These are phyloP conservation scores for Schizophyllum amplum DNA, from an alignment of 1,284 basidiomycete genomes.

Conservation along the genomic window DNA sequence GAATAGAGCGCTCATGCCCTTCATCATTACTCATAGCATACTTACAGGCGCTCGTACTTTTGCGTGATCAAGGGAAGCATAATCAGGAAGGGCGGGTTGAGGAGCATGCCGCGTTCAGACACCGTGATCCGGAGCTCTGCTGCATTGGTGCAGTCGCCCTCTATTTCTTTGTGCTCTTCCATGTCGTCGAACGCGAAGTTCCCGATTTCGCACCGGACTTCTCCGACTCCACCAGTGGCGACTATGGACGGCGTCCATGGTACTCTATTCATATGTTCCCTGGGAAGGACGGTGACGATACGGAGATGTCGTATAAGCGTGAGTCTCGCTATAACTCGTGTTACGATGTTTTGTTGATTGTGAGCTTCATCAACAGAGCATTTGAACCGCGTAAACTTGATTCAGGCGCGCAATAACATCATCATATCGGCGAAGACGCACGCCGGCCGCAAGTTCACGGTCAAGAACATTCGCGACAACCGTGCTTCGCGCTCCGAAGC, in stretches of 20 bases:
- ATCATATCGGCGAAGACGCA: background rate
- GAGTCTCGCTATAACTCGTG: too few relatives aligned
- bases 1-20: background rate
- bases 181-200: conserved; percentile 10
- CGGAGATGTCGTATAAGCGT: background rate
- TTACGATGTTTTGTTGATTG: too few relatives aligned
- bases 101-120: conserved; percentile 17
- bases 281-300: background rate
- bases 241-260: conserved; percentile 18
- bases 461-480: background rate
- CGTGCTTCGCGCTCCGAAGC: background rate
- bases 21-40: conserved; percentile 8
- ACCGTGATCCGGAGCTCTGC: conserved; percentile 16
- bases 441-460: background rate
- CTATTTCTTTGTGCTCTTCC: conserved; percentile 18
- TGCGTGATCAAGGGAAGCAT: conserved; percentile 20
- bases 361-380: background rate
- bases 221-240: conserved; percentile 6
- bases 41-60: conserved; percentile 15
- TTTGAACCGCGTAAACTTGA: background rate
- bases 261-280: conserved; percentile 7
- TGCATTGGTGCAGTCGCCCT: conserved; percentile 17
- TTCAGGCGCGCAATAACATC: background rate
- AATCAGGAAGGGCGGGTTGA: conserved; percentile 19
- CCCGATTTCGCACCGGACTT: conserved; percentile 19